Conservation (phyloP, 1,284 basidiomycete genomes). For the Ustilago vetiveriae region DNA sequence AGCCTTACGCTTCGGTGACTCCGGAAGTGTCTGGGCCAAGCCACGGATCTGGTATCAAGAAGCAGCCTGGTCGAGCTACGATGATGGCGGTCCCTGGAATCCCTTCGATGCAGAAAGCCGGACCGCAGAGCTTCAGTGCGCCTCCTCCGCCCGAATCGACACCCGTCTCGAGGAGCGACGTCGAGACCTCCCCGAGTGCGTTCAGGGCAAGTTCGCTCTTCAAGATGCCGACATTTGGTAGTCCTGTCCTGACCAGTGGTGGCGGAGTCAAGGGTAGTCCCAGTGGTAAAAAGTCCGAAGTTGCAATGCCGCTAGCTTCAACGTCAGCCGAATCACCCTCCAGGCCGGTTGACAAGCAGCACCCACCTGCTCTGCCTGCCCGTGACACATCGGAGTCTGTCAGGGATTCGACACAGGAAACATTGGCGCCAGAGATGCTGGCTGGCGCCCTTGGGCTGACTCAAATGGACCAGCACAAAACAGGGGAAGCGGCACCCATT, state of each 20-base stretch:
- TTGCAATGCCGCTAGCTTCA: neutral
- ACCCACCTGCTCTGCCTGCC: conserved; percentile 13
- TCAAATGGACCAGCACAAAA: conserved; percentile 3
- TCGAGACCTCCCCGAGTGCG: conserved; percentile 26
- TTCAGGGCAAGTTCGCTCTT: conserved; percentile 36
- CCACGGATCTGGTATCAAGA: conserved; percentile 41
- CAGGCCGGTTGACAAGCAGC: neutral
- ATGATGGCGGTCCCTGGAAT: conserved; percentile 64
- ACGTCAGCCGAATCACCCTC: neutral
- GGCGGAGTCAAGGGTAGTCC: neutral
- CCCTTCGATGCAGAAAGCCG: conserved; percentile 51
- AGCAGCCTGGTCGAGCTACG: conserved; percentile 51
- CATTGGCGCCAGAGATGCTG: neutral
- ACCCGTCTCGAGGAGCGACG: conserved; percentile 5
- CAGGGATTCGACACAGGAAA: too few relatives aligned
- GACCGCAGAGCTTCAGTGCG: conserved; percentile 56
- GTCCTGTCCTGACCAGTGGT: conserved; percentile 14
- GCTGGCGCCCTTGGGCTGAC: conserved; percentile 17
- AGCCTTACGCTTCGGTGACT: conserved; percentile 1
- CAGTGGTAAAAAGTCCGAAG: neutral
- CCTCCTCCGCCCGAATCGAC: conserved; percentile 19
- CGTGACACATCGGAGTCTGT: too few relatives aligned
- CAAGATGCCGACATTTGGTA: conserved; percentile 43
- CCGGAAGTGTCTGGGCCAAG: conserved; percentile 15
- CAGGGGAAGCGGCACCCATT: neutral